A percentile compares a stretch with the other conserved stretches of the same genome.
phyloP scores from a whole-genome alignment of 257 asterid species.

The Petunia secreta region DNA sequence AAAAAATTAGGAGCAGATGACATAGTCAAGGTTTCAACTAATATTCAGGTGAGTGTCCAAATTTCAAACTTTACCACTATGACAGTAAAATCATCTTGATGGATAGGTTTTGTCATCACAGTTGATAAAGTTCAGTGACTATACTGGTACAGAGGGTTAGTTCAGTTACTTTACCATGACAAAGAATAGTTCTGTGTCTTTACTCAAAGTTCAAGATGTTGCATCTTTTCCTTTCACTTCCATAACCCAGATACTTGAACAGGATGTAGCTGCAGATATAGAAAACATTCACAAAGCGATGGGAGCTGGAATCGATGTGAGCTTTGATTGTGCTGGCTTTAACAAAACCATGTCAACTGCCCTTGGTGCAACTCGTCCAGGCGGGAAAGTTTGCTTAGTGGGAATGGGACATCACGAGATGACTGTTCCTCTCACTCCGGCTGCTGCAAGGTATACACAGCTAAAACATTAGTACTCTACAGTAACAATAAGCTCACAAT shows the following conservation, averaged over 20 bases:
- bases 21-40: conserved; percentile 65
- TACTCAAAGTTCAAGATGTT: conserved; percentile 1
- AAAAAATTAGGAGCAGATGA: conserved; percentile 82
- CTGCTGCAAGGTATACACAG: conserved; percentile 75
- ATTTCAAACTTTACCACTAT: not conserved
- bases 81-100: not conserved
- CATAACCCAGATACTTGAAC: conserved; percentile 22
- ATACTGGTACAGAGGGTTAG: not conserved
- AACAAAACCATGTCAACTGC: conserved; percentile 89
- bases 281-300: conserved; percentile 62
- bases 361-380: conserved; percentile 72
- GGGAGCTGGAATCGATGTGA: conserved; percentile 58
- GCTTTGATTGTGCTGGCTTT: conserved; percentile 87
- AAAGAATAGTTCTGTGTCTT: not conserved
- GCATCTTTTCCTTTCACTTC: not conserved
- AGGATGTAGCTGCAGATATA: conserved; percentile 76
- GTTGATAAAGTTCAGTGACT: not conserved
- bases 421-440: conserved; percentile 86
- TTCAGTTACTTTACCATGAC: not conserved
- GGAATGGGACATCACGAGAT: conserved; percentile 79
- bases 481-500: not conserved
- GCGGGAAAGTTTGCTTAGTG: conserved; percentile 97
- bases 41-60: conserved; percentile 46
- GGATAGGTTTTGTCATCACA: too few relatives aligned
- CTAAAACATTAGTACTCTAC: not conserved